phyloP scores from a whole-genome alignment of 75 land plant genomes.

The Chamaecyparis obtusa region DNA sequence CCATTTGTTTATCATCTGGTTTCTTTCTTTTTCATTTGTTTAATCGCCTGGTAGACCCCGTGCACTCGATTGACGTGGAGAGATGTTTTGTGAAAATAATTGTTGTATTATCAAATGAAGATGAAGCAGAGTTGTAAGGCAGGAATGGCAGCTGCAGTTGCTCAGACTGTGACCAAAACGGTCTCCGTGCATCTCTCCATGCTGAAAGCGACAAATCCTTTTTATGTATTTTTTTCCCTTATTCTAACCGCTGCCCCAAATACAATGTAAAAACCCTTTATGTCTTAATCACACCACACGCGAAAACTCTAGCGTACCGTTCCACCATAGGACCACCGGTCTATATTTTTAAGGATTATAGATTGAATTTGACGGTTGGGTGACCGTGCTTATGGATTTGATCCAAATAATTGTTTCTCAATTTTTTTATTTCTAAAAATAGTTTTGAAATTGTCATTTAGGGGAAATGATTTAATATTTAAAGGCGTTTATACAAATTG shows the following conservation, averaged over 20 bases:
- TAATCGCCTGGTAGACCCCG: background rate
- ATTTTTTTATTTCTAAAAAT: too few species aligned
- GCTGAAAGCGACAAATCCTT: conserved; percentile 1
- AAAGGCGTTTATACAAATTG: too few species aligned
- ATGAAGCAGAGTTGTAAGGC: background rate
- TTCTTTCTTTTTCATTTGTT: background rate
- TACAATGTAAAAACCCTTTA: background rate
- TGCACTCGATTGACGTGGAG: background rate
- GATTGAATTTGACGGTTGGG: too few species aligned
- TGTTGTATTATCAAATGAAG: conserved; percentile 2
- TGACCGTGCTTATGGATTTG: too few species aligned
- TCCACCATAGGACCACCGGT: too few species aligned
- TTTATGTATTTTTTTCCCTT: background rate
- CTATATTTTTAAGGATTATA: too few species aligned
- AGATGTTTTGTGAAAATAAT: background rate
- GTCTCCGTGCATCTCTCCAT: conserved; percentile 10
- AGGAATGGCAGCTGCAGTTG: background rate
- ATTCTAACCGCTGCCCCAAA: background rate
- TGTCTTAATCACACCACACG: background rate
- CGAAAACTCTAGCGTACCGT: too few species aligned
- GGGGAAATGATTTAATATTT: too few species aligned
- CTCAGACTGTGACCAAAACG: background rate
- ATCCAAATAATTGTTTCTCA: too few species aligned
- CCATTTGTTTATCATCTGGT: background rate
- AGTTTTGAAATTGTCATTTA: too few species aligned